Evolutionary conservation across 2,329 filamentous ascomycete genomes (phyloP).

Genomic region (Stagonosporopsis vannaccii): DNA sequence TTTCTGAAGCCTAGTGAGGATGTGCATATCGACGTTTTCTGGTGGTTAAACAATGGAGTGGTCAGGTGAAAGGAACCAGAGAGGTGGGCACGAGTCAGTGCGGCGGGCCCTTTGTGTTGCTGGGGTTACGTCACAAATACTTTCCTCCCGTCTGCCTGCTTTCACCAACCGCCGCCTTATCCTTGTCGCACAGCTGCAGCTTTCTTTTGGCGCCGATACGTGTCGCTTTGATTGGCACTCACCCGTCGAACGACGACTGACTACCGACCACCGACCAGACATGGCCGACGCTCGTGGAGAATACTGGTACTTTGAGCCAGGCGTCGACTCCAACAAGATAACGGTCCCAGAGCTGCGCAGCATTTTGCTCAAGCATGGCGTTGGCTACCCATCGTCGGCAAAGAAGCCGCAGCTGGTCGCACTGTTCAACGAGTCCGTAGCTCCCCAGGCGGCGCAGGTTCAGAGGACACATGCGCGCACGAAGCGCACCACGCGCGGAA

Average conservation of each 20-base stretch:
- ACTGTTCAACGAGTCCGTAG: slow-evolving; percentile 79
- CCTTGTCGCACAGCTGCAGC: slow-evolving; percentile 10
- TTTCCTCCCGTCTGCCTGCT: slow-evolving; percentile 14
- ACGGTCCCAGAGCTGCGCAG: slow-evolving; percentile 89
- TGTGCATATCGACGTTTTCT: background rate
- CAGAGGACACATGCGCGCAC: slow-evolving; percentile 77
- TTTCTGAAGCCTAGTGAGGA: background rate
- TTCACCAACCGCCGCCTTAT: slow-evolving; percentile 6
- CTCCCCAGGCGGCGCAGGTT: slow-evolving; percentile 79
- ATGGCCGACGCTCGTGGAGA: slow-evolving; percentile 48
- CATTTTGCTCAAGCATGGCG: slow-evolving; percentile 87
- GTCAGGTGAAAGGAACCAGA: background rate
- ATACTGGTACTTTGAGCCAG: slow-evolving; percentile 76
- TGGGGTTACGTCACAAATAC: slow-evolving; percentile 18
- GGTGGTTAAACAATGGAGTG: background rate
- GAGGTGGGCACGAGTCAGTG: background rate
- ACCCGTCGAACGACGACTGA: background rate
- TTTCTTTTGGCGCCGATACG: slow-evolving; percentile 1
- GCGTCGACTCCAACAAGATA: slow-evolving; percentile 82
- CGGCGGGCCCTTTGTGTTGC: slow-evolving; percentile 13
- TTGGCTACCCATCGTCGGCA: slow-evolving; percentile 84
- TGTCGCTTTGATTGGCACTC: background rate
- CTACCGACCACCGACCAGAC: background rate
- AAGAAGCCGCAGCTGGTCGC: slow-evolving; percentile 91
- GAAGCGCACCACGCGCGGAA: slow-evolving; percentile 86